Evolutionary conservation across 352 stramenopile species (phyloP).

Genomic region (Phytophthora palmivora): DNA sequence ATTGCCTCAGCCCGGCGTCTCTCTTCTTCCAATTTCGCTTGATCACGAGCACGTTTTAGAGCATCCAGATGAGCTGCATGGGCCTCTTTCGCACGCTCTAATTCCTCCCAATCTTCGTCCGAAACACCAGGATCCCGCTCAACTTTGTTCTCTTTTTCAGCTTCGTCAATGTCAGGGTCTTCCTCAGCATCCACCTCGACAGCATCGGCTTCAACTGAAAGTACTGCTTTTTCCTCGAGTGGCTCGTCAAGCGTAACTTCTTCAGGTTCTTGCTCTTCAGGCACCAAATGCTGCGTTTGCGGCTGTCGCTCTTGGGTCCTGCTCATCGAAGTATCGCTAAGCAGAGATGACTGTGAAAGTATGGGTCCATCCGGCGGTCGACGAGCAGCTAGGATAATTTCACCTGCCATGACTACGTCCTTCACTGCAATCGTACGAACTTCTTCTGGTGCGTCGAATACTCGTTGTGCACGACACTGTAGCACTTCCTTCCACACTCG

Average conservation of each 20-base stretch:
- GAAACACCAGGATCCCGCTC: slow-evolving; percentile 62
- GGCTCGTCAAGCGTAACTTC: slow-evolving; percentile 11
- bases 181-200: slow-evolving; percentile 31
- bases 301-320: slow-evolving; percentile 5
- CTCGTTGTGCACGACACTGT: slow-evolving; percentile 69
- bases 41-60: slow-evolving; percentile 40
- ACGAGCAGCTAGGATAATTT: slow-evolving; percentile 45
- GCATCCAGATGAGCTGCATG: slow-evolving; percentile 47
- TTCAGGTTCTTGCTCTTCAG: slow-evolving; percentile 12
- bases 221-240: slow-evolving; percentile 11
- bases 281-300: background rate
- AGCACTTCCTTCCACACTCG: slow-evolving; percentile 70
- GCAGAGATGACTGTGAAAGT: slow-evolving; percentile 35
- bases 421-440: slow-evolving; percentile 51
- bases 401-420: slow-evolving; percentile 51
- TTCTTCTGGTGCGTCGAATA: slow-evolving; percentile 51
- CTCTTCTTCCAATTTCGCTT: slow-evolving; percentile 50
- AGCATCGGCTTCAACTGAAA: slow-evolving; percentile 7
- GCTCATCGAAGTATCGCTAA: slow-evolving; percentile 5
- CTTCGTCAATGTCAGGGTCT: slow-evolving; percentile 25
- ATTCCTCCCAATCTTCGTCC: slow-evolving; percentile 70
- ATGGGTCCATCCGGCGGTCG: slow-evolving; percentile 41
- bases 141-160: slow-evolving; percentile 17
- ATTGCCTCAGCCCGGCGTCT: slow-evolving; percentile 41
- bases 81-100: slow-evolving; percentile 65